These are phyloP conservation scores for Avena atlantica DNA, from an alignment of 176 grass and related monocot species.

Conservation along the genomic window DNA sequence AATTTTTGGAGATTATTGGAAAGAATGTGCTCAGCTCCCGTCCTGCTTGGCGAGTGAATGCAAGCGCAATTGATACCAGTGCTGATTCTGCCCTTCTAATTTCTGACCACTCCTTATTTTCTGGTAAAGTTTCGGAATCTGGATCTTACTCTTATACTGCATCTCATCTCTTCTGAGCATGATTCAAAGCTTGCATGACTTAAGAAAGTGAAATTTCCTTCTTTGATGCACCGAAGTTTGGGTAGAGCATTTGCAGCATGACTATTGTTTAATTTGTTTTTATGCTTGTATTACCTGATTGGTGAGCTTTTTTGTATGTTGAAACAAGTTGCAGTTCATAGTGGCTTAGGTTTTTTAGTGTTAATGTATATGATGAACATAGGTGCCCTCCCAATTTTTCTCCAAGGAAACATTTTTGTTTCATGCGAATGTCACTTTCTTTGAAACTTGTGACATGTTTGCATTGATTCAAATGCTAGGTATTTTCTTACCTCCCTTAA, in stretches of 20 bases:
- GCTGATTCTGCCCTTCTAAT: too few relatives aligned
- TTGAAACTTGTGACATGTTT: slow-evolving; percentile 3
- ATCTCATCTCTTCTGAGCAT: slow-evolving; percentile 6
- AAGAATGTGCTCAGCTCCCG: too few relatives aligned
- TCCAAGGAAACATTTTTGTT: neutral
- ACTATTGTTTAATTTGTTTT: neutral
- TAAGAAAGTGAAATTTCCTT: neutral
- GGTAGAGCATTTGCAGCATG: slow-evolving; percentile 17
- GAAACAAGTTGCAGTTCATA: neutral
- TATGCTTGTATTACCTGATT: neutral
- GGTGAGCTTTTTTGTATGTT: slow-evolving; percentile 1
- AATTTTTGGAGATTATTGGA: too few relatives aligned
- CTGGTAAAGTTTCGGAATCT: too few relatives aligned
- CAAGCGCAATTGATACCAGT: too few relatives aligned
- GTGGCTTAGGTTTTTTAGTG: too few relatives aligned
- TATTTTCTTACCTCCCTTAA: neutral
- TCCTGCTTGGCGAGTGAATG: too few relatives aligned
- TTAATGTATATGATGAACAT: slow-evolving; percentile 33
- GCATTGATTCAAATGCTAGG: neutral
- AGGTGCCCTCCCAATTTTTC: neutral
- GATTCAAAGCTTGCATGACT: slow-evolving; percentile 9
- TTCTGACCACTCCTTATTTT: too few relatives aligned
- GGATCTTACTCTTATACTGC: too few relatives aligned
- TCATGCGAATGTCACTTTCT: neutral
- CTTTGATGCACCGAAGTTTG: neutral